Evolutionary conservation across 2,329 filamentous ascomycete genomes (phyloP).

Genomic region (Anthostomella pinea): DNA sequence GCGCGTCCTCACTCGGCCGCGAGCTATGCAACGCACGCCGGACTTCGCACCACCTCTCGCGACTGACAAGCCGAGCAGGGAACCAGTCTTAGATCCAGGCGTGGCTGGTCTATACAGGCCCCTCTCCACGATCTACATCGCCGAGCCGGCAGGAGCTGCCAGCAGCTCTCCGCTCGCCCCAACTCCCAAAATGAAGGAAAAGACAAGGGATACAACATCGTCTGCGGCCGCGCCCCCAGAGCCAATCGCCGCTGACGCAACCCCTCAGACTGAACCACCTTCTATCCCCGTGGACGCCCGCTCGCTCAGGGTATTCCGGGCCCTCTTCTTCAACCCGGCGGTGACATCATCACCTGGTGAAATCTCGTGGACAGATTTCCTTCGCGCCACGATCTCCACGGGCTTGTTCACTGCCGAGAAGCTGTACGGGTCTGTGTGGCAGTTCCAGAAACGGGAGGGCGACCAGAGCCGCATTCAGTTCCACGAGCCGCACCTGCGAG

Average conservation of each 20-base stretch:
- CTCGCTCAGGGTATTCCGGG: conserved; percentile 34
- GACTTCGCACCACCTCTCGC: conserved; percentile 39
- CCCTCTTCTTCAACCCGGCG: conserved; percentile 40
- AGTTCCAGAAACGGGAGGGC: conserved; percentile 48
- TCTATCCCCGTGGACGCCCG: conserved; percentile 29
- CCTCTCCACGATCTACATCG: no score
- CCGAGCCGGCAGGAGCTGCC: no score
- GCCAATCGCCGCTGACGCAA: conserved; percentile 4
- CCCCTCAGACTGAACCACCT: conserved; percentile 3
- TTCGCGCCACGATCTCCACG: conserved; percentile 47
- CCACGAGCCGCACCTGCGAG: conserved; percentile 56
- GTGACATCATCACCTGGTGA: conserved; percentile 42
- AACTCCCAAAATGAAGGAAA: conserved; percentile 22
- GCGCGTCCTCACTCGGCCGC: conserved; percentile 31
- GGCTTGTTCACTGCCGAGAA: conserved; percentile 55
- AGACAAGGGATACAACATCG: conserved; percentile 12
- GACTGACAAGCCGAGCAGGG: no score
- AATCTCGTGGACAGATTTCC: conserved; percentile 50
- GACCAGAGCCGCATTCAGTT: conserved; percentile 53
- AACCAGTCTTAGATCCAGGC: not conserved
- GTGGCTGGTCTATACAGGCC: no score
- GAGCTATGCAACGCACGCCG: conserved; percentile 45
- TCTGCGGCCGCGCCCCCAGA: conserved; percentile 6
- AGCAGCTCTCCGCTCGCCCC: no score
- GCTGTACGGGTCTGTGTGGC: conserved; percentile 60